phyloP scores from a whole-genome alignment of 179 eudicot species.

The Spinacia oleracea region DNA sequence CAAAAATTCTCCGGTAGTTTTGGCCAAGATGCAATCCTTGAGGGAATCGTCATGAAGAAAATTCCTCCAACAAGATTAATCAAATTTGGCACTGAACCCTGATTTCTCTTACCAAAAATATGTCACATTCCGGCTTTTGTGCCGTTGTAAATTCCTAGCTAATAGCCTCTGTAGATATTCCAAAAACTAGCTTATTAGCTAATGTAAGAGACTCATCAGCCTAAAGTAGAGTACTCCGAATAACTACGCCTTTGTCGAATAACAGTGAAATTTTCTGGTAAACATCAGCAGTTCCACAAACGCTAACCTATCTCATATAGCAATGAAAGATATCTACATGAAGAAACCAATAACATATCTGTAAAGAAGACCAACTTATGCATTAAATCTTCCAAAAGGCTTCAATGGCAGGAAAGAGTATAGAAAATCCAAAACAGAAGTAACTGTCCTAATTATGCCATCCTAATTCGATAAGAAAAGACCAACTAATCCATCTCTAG shows the following conservation, averaged over 20 bases:
- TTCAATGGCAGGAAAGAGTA: background rate
- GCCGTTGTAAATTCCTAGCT: background rate
- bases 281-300: no score
- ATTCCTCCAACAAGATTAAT: constrained; percentile 15
- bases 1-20: constrained; percentile 42
- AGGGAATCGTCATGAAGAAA: constrained; percentile 46
- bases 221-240: background rate
- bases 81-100: background rate
- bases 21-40: constrained; percentile 57
- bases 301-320: no score
- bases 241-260: background rate
- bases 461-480: background rate
- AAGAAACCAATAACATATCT: background rate
- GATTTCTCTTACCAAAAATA: background rate
- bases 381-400: constrained; percentile 2
- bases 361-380: background rate
- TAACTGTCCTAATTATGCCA: constrained; percentile 19
- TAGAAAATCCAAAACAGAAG: background rate
- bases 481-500: constrained; percentile 21
- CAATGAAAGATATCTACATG: background rate
- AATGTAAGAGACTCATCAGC: background rate
- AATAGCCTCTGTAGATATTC: background rate
- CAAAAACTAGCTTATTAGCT: background rate
- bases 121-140: background rate
- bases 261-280: no score